Evolutionary conservation across 768 basidiomycete species (phyloP).

Genomic region (Suillus fuscotomentosus): DNA sequence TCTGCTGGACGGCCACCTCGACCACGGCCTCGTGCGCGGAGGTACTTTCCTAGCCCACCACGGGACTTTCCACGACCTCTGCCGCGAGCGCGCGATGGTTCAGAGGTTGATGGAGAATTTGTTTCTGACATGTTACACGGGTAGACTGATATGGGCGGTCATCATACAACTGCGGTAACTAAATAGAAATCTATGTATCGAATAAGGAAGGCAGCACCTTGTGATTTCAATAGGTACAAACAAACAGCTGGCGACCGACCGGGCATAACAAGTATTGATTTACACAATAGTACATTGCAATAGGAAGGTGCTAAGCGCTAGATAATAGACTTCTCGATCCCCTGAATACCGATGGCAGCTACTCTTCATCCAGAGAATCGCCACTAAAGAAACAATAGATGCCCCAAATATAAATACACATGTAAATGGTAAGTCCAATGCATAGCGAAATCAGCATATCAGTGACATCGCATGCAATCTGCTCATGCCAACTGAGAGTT

Average conservation of each 20-base stretch:
- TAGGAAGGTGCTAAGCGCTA: not conserved
- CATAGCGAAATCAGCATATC: slow-evolving; percentile 25
- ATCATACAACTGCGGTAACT: not conserved
- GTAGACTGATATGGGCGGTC: not conserved
- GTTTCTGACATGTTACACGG: not conserved
- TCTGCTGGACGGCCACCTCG: slow-evolving; percentile 66
- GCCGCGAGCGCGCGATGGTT: slow-evolving; percentile 35
- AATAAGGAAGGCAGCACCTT: slow-evolving; percentile 2
- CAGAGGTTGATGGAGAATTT: not conserved
- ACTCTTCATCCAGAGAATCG: not conserved
- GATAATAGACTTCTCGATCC: not conserved
- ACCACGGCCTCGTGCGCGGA: slow-evolving; percentile 68
- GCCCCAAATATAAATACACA: slow-evolving; percentile 26
- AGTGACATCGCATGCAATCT: slow-evolving; percentile 25
- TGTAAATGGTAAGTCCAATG: slow-evolving; percentile 25
- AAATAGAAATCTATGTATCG: not conserved
- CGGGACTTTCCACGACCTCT: slow-evolving; percentile 57
- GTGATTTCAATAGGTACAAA: not conserved
- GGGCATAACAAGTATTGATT: not conserved
- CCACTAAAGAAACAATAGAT: slow-evolving; percentile 26
- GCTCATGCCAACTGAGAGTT: slow-evolving; percentile 13
- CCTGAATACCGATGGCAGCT: not conserved
- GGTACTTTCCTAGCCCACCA: slow-evolving; percentile 72
- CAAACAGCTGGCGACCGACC: not conserved
- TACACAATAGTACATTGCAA: not conserved